Conservation (phyloP, 805 yeast genomes). For the Ogataea ganodermae region DNA sequence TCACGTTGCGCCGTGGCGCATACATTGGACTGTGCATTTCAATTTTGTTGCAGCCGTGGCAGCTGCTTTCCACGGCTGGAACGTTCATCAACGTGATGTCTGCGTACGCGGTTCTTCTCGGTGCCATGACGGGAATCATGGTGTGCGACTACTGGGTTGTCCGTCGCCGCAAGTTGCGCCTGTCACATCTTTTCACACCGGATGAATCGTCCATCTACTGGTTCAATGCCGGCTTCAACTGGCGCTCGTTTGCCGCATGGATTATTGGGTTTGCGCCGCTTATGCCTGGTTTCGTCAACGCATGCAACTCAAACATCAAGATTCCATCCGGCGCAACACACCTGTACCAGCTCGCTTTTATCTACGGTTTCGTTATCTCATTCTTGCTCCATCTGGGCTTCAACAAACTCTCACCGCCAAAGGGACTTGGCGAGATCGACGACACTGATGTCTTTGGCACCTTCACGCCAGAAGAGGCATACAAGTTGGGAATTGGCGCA, state of each 20-base stretch:
- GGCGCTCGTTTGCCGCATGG: conserved; percentile 63
- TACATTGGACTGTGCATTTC: conserved; percentile 38
- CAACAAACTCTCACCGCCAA: conserved; percentile 40
- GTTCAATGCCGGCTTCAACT: conserved; percentile 49
- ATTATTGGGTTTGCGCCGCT: conserved; percentile 48
- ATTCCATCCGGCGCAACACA: conserved; percentile 44
- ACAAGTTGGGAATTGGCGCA: conserved; percentile 29
- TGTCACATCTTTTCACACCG: conserved; percentile 60
- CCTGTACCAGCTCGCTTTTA: conserved; percentile 45
- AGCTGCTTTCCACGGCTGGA: conserved; percentile 37
- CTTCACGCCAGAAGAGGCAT: conserved; percentile 37
- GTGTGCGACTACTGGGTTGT: conserved; percentile 64
- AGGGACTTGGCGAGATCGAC: conserved; percentile 39
- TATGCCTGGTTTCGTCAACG: conserved; percentile 43
- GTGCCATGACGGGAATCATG: conserved; percentile 74
- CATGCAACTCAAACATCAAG: conserved; percentile 28
- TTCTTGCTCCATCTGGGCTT: conserved; percentile 40
- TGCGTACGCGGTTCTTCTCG: conserved; percentile 39
- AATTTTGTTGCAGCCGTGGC: conserved; percentile 45
- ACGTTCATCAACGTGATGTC: conserved; percentile 31
- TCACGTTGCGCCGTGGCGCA: conserved; percentile 49
- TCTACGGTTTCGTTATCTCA: conserved; percentile 45
- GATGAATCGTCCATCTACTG: conserved; percentile 47
- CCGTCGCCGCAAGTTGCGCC: conserved; percentile 44
- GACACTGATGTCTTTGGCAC: conserved; percentile 33